A percentile compares a stretch with the other conserved stretches of the same genome.
Conservation (phyloP, 1,284 basidiomycete species). For the Microbotryomycetes sp. region DNA sequence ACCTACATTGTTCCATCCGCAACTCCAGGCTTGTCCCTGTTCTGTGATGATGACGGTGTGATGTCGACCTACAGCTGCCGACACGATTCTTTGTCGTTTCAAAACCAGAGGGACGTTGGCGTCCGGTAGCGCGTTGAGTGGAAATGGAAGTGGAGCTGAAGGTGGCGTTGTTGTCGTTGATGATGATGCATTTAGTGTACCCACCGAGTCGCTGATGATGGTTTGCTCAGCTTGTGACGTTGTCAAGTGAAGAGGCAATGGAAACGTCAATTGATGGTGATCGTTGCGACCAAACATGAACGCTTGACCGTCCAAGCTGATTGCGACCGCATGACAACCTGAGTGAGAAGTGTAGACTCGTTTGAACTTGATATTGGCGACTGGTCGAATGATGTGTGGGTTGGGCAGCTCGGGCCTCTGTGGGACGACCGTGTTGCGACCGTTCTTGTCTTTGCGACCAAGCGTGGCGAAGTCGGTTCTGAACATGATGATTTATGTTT, state of each 20-base stretch:
- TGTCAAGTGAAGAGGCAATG: conserved; percentile 19
- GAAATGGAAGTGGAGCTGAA: conserved; percentile 56
- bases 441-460: conserved; percentile 30
- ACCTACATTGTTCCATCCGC: conserved; percentile 74
- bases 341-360: conserved; percentile 67
- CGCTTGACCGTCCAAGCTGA: conserved; percentile 54
- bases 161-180: conserved; percentile 53
- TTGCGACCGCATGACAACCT: conserved; percentile 64
- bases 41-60: conserved; percentile 79
- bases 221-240: no score
- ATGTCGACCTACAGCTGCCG: conserved; percentile 71
- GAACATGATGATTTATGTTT: no score
- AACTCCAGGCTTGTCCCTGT: conserved; percentile 72
- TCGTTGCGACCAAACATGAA: conserved; percentile 80
- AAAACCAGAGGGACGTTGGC: conserved; percentile 47
- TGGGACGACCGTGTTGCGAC: conserved; percentile 13
- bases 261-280: conserved; percentile 41
- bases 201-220: no score
- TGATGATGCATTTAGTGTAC: no score
- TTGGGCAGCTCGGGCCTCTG: conserved; percentile 63
- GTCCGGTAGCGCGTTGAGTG: conserved; percentile 43
- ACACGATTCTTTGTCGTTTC: conserved; percentile 60
- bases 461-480: conserved; percentile 33
- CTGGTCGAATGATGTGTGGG: conserved; percentile 79
- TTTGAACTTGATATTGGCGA: conserved; percentile 62